A percentile compares a stretch with the other conserved stretches of the same genome.
phyloP scores from a whole-genome alignment of 495 filamentous ascomycete species.

The Zalerion maritima region DNA sequence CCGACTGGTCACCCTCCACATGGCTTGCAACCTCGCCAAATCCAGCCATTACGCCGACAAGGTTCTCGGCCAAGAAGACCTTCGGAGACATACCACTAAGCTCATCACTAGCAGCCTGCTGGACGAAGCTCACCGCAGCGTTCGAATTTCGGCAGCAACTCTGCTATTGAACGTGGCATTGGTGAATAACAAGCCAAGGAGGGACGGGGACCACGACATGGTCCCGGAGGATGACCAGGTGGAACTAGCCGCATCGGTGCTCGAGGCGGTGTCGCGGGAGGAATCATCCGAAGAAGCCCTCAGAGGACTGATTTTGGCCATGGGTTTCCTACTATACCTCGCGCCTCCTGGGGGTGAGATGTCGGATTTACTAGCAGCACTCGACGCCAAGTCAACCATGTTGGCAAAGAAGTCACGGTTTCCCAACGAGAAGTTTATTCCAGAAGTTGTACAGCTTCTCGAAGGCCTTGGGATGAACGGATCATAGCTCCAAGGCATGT shows the following conservation, averaged over 20 bases:
- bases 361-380: slow-evolving; percentile 54
- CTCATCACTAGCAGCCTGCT: slow-evolving; percentile 40
- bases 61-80: slow-evolving; percentile 21
- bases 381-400: slow-evolving; percentile 52
- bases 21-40: slow-evolving; percentile 48
- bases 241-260: slow-evolving; percentile 58
- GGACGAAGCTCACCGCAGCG: slow-evolving; percentile 33
- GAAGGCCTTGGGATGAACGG: no score
- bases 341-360: slow-evolving; percentile 53
- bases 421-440: slow-evolving; percentile 38
- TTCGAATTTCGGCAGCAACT: slow-evolving; percentile 63
- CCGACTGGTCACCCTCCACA: slow-evolving; percentile 60
- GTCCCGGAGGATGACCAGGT: slow-evolving; percentile 57
- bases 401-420: slow-evolving; percentile 38
- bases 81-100: slow-evolving; percentile 25
- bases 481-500: no score
- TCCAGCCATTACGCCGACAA: slow-evolving; percentile 39
- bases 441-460: no score
- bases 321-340: slow-evolving; percentile 62
- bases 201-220: slow-evolving; percentile 39
- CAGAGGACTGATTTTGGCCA: slow-evolving; percentile 53
- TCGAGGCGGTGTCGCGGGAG: slow-evolving; percentile 61
- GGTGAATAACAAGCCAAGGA: slow-evolving; percentile 50
- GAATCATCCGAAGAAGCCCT: slow-evolving; percentile 54
- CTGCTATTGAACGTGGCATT: slow-evolving; percentile 71